Conservation (phyloP, 805 yeast genomes). For the Saccharomycopsis lassenensis region DNA sequence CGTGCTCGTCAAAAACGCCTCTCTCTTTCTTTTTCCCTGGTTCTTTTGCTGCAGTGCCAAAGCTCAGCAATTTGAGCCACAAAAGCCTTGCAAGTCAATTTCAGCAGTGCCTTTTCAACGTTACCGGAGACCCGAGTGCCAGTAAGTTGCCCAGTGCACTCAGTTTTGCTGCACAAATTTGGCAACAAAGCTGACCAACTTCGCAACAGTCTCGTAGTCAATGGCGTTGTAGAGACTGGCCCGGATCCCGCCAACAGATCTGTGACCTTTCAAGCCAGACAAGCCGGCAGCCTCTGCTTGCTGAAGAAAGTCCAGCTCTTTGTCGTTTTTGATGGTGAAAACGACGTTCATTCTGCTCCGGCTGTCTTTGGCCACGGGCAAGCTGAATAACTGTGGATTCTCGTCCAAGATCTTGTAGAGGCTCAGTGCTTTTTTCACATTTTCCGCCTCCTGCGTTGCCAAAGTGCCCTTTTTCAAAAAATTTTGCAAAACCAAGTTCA, state of each 20-base stretch:
- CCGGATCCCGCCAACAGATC: constrained; percentile 96
- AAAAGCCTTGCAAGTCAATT: too few species aligned
- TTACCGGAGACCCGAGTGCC: too few species aligned
- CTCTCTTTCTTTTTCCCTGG: too few species aligned
- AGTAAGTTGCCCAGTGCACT: too few species aligned
- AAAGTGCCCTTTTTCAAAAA: constrained; percentile 67
- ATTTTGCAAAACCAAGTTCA: constrained; percentile 63
- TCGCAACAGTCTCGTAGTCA: constrained; percentile 43
- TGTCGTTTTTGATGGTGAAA: constrained; percentile 56
- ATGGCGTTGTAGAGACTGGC: constrained; percentile 91
- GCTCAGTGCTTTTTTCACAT: constrained; percentile 48
- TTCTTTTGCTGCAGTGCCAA: too few species aligned
- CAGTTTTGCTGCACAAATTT: constrained; percentile 43
- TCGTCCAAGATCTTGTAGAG: constrained; percentile 58
- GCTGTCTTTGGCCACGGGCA: constrained; percentile 51
- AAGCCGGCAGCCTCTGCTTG: constrained; percentile 51
- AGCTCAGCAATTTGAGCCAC: too few species aligned
- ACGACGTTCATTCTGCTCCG: constrained; percentile 93
- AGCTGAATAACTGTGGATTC: constrained; percentile 50
- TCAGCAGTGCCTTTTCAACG: too few species aligned
- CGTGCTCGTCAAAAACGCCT: too few species aligned
- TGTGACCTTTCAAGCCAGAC: constrained; percentile 85
- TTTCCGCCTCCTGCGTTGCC: constrained; percentile 42
- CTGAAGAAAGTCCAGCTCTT: constrained; percentile 60
- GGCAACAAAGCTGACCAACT: constrained; percentile 44